Evolutionary conservation across 2,329 filamentous ascomycete species (phyloP).

Genomic region (Simplicillium sp.): DNA sequence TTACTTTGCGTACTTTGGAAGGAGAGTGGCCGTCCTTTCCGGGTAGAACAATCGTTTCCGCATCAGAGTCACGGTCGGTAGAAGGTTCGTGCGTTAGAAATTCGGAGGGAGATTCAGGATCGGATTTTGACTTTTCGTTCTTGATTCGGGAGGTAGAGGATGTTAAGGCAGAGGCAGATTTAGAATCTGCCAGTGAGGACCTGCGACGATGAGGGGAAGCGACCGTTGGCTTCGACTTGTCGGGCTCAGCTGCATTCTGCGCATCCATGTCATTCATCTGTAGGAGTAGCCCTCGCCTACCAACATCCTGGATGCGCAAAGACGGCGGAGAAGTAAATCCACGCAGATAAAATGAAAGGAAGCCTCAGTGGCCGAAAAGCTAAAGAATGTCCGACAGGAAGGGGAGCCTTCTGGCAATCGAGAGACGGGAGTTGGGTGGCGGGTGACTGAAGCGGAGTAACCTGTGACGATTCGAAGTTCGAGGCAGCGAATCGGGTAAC

Average conservation of each 20-base stretch:
- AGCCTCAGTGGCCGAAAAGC: slow-evolving; percentile 5
- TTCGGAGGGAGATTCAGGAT: slow-evolving; percentile 22
- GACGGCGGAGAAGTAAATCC: slow-evolving; percentile 8
- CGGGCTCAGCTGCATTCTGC: slow-evolving; percentile 57
- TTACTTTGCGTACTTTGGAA: slow-evolving; percentile 53
- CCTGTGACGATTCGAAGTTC: too few relatives aligned
- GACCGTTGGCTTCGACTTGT: slow-evolving; percentile 47
- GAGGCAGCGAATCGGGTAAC: too few relatives aligned
- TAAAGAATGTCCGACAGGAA: too few relatives aligned
- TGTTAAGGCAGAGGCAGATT: slow-evolving; percentile 1
- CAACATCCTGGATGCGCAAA: slow-evolving; percentile 44
- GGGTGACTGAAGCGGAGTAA: too few relatives aligned
- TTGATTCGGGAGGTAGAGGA: slow-evolving; percentile 3
- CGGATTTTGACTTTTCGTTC: slow-evolving; percentile 12
- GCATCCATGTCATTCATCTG: slow-evolving; percentile 60
- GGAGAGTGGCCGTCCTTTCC: slow-evolving; percentile 57
- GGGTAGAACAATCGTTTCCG: slow-evolving; percentile 61
- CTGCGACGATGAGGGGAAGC: slow-evolving; percentile 35
- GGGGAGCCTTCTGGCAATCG: too few relatives aligned
- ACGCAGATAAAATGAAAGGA: slow-evolving; percentile 9
- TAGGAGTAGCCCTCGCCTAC: slow-evolving; percentile 37
- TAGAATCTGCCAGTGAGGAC: slow-evolving; percentile 6
- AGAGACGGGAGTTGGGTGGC: too few relatives aligned
- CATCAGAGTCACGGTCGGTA: slow-evolving; percentile 57
- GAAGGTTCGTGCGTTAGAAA: slow-evolving; percentile 24